Evolutionary conservation across 179 eudicot genomes (phyloP).

Genomic region (Silene vulgaris): DNA sequence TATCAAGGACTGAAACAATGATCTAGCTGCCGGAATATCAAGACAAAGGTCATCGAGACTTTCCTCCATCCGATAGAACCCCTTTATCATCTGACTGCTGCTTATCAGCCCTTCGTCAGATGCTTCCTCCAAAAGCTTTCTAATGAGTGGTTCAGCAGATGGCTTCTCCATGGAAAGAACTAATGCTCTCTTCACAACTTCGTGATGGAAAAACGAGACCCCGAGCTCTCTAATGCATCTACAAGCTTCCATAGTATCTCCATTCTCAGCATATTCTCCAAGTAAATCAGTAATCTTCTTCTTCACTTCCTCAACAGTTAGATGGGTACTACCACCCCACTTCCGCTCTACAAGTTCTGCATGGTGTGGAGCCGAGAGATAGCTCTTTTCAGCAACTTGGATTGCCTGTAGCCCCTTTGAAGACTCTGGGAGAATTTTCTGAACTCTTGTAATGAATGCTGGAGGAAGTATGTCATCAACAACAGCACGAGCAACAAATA

Average conservation of each 20-base stretch:
- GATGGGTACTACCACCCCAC: constrained; percentile 92
- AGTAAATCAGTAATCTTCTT: constrained; percentile 68
- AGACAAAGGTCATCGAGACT: constrained; percentile 90
- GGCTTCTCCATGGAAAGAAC: constrained; percentile 77
- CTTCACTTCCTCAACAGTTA: constrained; percentile 90
- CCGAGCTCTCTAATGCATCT: constrained; percentile 85
- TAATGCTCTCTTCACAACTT: constrained; percentile 88
- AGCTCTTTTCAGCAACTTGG: constrained; percentile 87
- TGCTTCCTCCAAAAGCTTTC: constrained; percentile 68
- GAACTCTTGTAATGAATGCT: constrained; percentile 67
- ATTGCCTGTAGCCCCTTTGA: constrained; percentile 72
- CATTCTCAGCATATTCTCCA: constrained; percentile 75
- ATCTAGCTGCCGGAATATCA: constrained; percentile 76
- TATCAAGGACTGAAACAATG: constrained; percentile 51
- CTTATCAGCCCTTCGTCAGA: constrained; percentile 89
- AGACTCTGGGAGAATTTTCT: constrained; percentile 48
- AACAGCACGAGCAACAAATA: constrained; percentile 87
- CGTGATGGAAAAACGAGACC: constrained; percentile 86
- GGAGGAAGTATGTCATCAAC: constrained; percentile 97
- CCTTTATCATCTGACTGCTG: constrained; percentile 88
- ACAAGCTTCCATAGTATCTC: constrained; percentile 81
- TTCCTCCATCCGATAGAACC: constrained; percentile 75
- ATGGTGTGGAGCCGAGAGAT: constrained; percentile 98
- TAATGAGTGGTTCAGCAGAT: constrained; percentile 60
- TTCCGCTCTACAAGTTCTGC: constrained; percentile 86